A percentile compares a stretch with the other conserved stretches of the same genome.
Evolutionary conservation across 23 red algal species (phyloP).

Genomic region (Cyanidioschyzon merolae): DNA sequence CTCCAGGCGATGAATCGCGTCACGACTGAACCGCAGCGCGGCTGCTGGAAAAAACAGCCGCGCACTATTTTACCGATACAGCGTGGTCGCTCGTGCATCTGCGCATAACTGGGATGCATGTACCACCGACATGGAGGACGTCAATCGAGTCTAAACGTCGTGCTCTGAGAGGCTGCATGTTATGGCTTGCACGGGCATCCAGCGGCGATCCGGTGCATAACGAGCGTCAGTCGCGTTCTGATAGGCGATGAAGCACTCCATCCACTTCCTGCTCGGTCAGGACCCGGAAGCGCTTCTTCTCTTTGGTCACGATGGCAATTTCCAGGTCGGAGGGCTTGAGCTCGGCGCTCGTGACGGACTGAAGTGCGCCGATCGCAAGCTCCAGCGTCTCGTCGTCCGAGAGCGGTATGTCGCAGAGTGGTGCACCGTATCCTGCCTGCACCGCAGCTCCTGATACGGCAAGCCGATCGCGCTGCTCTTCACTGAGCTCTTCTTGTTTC

Average conservation of each 20-base stretch:
- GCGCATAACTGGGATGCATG: too few relatives aligned
- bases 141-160: too few relatives aligned
- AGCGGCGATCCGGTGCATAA: too few relatives aligned
- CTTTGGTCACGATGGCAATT: slow-evolving; percentile 58
- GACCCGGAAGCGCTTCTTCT: slow-evolving; percentile 48
- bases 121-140: too few relatives aligned
- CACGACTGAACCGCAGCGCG: too few relatives aligned
- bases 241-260: slow-evolving; percentile 43
- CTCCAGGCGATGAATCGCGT: too few relatives aligned
- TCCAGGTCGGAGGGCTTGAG: slow-evolving; percentile 76
- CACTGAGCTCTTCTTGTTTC: slow-evolving; percentile 23
- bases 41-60: too few relatives aligned
- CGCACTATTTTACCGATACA: too few relatives aligned
- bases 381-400: slow-evolving; percentile 58
- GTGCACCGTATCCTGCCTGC: neutral
- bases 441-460: neutral
- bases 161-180: too few relatives aligned
- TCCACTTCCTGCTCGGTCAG: slow-evolving; percentile 66
- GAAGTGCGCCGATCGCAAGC: slow-evolving; percentile 65
- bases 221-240: slow-evolving; percentile 75
- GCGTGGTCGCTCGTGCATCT: too few relatives aligned
- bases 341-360: slow-evolving; percentile 62
- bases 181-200: too few relatives aligned
- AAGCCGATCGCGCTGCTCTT: slow-evolving; percentile 11
- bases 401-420: slow-evolving; percentile 13